Conservation (phyloP, 345 rosid genomes). For the Rhodomyrtus tomentosa region DNA sequence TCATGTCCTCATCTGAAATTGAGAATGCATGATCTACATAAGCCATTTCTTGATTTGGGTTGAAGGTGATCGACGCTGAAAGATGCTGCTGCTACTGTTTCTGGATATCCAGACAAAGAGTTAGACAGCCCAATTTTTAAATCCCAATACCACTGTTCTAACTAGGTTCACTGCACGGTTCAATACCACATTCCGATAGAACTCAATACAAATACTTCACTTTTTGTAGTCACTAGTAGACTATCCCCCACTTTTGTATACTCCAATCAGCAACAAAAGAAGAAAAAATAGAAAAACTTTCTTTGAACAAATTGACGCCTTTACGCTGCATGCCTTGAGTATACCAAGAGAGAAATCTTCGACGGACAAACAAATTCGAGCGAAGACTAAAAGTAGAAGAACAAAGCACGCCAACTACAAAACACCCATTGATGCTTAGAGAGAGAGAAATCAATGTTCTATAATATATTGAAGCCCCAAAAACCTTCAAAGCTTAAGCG, state of each 20-base stretch:
- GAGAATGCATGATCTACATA: constrained; percentile 97
- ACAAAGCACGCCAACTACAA: not conserved
- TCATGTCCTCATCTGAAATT: constrained; percentile 81
- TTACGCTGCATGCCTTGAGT: not conserved
- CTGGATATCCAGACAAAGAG: not conserved
- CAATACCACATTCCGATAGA: not conserved
- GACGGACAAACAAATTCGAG: not conserved
- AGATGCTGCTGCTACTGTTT: not conserved
- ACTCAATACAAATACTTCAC: not conserved
- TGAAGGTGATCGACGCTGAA: not conserved
- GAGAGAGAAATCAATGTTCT: not conserved
- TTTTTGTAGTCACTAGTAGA: not conserved
- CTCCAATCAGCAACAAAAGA: not conserved
- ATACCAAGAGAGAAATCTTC: not conserved
- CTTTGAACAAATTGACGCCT: not conserved
- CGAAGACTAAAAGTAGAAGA: not conserved
- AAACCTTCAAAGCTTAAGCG: not conserved
- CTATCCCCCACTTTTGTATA: not conserved
- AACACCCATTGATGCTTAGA: not conserved
- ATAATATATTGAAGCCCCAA: not conserved
- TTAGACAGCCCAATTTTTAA: not conserved
- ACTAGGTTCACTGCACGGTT: not conserved
- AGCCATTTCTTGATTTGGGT: constrained; percentile 37
- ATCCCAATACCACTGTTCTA: not conserved
- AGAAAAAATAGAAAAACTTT: not conserved